Evolutionary conservation across 768 basidiomycete species (phyloP).

Genomic region (Lentinula edodes): DNA sequence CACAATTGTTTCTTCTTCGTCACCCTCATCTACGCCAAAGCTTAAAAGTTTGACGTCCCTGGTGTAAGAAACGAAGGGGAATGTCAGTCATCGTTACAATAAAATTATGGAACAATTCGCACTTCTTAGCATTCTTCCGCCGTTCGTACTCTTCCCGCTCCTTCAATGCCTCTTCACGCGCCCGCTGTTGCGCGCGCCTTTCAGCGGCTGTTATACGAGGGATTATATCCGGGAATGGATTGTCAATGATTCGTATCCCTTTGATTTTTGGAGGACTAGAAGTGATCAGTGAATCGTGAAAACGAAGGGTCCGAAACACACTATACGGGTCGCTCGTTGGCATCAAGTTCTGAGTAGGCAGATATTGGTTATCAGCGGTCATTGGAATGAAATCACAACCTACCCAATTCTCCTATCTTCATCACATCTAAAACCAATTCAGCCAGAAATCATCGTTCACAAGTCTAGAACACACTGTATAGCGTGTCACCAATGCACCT

Average conservation of each 20-base stretch:
- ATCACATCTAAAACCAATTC: conserved; percentile 58
- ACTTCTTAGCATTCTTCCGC: conserved; percentile 86
- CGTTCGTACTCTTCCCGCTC: conserved; percentile 75
- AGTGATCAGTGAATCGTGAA: neutral
- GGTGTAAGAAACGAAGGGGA: neutral
- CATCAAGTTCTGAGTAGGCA: conserved; percentile 53
- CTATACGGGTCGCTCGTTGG: conserved; percentile 78
- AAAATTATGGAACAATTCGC: too few relatives aligned
- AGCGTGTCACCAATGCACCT: conserved; percentile 82
- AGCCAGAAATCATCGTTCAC: neutral
- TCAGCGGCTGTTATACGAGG: conserved; percentile 96
- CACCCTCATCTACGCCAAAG: conserved; percentile 73
- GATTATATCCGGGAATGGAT: conserved; percentile 93
- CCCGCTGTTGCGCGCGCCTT: conserved; percentile 76
- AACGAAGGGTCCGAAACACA: conserved; percentile 27
- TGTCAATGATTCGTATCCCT: conserved; percentile 78
- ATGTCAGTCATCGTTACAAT: neutral
- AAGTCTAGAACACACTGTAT: conserved; percentile 56
- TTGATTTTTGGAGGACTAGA: conserved; percentile 88
- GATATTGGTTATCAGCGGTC: neutral
- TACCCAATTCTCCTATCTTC: conserved; percentile 89
- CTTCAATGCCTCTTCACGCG: conserved; percentile 66
- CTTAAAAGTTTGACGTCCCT: conserved; percentile 90
- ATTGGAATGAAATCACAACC: conserved; percentile 19
- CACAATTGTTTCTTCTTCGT: conserved; percentile 43